A percentile compares a stretch with the other conserved stretches of the same genome.
Evolutionary conservation across 2,329 filamentous ascomycete genomes (phyloP).

Genomic region (Colletotrichum graminicola): DNA sequence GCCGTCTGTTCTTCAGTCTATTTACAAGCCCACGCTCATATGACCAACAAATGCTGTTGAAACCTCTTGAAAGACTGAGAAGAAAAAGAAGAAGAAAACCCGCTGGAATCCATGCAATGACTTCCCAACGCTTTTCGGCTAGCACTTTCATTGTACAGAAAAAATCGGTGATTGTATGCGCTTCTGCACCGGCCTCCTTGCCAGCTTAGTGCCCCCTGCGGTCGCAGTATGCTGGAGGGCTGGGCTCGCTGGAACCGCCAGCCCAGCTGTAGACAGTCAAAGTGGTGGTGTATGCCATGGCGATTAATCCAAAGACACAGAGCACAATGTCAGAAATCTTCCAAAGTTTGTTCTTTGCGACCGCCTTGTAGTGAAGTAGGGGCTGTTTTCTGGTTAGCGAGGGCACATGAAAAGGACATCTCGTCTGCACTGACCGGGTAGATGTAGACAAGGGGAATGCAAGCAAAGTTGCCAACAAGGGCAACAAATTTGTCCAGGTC

Average conservation of each 20-base stretch:
- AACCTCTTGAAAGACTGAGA: conserved; percentile 13
- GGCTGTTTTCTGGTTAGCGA: conserved; percentile 71
- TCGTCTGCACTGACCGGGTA: conserved; percentile 81
- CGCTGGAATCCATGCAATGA: conserved; percentile 41
- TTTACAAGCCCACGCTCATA: conserved; percentile 34
- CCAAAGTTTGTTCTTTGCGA: conserved; percentile 77
- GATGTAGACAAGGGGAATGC: conserved; percentile 84
- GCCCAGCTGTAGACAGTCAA: conserved; percentile 92
- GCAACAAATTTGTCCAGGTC: conserved; percentile 88
- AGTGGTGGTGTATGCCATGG: conserved; percentile 92
- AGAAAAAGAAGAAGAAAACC: conserved; percentile 13
- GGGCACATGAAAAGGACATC: conserved; percentile 31
- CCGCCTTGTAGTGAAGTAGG: conserved; percentile 86
- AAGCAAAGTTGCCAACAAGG: conserved; percentile 79
- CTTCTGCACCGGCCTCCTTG: background rate
- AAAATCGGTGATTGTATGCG: conserved; percentile 13
- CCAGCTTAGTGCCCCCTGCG: conserved; percentile 44
- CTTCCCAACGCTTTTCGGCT: conserved; percentile 37
- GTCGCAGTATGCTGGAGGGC: conserved; percentile 68
- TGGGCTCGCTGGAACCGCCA: conserved; percentile 60
- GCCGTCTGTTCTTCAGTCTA: conserved; percentile 41
- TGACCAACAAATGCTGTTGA: conserved; percentile 32
- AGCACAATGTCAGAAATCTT: conserved; percentile 80
- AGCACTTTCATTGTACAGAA: conserved; percentile 13
- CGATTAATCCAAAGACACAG: conserved; percentile 83